Evolutionary conservation across 1,284 basidiomycete species (phyloP), one percentile per base, ranked within the genome.

Genomic region (Paramarasmius palmivorus): DNA sequence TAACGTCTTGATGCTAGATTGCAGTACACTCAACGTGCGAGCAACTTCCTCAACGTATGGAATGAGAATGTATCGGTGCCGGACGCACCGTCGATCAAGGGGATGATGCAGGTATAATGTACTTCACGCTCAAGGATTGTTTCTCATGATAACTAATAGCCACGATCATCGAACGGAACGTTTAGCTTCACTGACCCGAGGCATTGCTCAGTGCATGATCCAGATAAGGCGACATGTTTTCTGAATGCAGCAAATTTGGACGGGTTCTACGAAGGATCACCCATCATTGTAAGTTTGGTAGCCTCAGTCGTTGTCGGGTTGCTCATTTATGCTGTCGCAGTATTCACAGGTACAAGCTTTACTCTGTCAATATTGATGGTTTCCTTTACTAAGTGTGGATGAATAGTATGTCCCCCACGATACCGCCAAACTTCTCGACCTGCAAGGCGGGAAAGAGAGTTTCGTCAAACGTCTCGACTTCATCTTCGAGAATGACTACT

Each of bases 131-230:
- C 12, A 20, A 19, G 47, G 10, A 29, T 4, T 7, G 9, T 48
- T 29, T 37, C 12, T 4, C 29, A 25, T 39, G 19, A 9, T 54
- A 35, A 19, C 39, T 36, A 48, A 38, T 55, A 86, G 81, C 82
- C 80, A 10, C 73, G 80, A 8, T 84, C 82, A 57, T 69, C 73
- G 3, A 78, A 85, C 59, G 84, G 84, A 3, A 79, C 78, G 0
- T 86, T 81, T 67, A 82, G 80, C 60, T 84, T 78, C 57, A 86
- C 83, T 4, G 83, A 86, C 63, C 84, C 84, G 0, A 69, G 84
- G 17, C 84, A 86, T 63, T 88, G 57, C 32, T 55, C 53, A 48
- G 25, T 58, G 14, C 49, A 58, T 23, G 57, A 58, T 34, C 57
- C 57, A 17, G 48, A 49, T 14, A 45, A 50, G 34, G 50, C 57